A percentile compares a stretch with the other conserved stretches of the same genome.
These are phyloP conservation scores for Phyllosticta citrichinensis DNA, from an alignment of 2,329 filamentous ascomycete genomes.

Conservation along the genomic window DNA sequence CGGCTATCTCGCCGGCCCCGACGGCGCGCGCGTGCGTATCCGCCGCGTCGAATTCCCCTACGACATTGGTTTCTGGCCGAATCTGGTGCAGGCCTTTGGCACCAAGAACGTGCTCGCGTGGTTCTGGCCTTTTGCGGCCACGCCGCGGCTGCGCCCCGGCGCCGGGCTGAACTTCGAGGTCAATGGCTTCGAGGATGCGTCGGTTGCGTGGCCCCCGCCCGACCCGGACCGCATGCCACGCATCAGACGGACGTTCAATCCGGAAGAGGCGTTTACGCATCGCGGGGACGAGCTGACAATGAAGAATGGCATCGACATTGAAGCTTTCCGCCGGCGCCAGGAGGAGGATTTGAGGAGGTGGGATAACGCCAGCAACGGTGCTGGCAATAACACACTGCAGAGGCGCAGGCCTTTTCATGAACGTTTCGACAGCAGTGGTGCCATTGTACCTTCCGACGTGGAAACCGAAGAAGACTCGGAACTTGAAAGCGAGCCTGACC, in stretches of 20 bases:
- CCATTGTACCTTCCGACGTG: slow-evolving; percentile 13
- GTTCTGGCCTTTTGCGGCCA: slow-evolving; percentile 56
- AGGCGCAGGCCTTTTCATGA: slow-evolving; percentile 34
- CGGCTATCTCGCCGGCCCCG: slow-evolving; percentile 46
- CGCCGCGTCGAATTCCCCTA: slow-evolving; percentile 69
- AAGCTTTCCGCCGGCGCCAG: slow-evolving; percentile 46
- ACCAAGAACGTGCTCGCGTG: slow-evolving; percentile 53
- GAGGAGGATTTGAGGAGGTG: slow-evolving; percentile 39
- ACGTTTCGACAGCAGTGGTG: slow-evolving; percentile 24
- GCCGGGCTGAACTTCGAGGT: slow-evolving; percentile 55
- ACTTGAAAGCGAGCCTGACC: slow-evolving; percentile 12
- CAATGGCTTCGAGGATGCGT: slow-evolving; percentile 59
- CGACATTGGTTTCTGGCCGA: slow-evolving; percentile 64
- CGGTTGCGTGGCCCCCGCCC: slow-evolving; percentile 37
- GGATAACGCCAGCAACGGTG: slow-evolving; percentile 11
- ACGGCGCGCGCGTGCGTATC: slow-evolving; percentile 45
- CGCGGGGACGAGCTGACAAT: slow-evolving; percentile 22
- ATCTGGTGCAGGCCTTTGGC: slow-evolving; percentile 69
- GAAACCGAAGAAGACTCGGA: slow-evolving; percentile 21
- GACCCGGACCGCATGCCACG: slow-evolving; percentile 38
- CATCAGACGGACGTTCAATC: slow-evolving; percentile 15
- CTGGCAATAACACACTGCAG: slow-evolving; percentile 20
- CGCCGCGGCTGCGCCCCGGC: slow-evolving; percentile 43
- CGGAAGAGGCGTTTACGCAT: slow-evolving; percentile 29
- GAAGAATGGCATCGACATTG: slow-evolving; percentile 25